Evolutionary conservation across 495 filamentous ascomycete species (phyloP), one percentile per base, ranked within the genome.

Genomic region (Hypoxylon fuscum): DNA sequence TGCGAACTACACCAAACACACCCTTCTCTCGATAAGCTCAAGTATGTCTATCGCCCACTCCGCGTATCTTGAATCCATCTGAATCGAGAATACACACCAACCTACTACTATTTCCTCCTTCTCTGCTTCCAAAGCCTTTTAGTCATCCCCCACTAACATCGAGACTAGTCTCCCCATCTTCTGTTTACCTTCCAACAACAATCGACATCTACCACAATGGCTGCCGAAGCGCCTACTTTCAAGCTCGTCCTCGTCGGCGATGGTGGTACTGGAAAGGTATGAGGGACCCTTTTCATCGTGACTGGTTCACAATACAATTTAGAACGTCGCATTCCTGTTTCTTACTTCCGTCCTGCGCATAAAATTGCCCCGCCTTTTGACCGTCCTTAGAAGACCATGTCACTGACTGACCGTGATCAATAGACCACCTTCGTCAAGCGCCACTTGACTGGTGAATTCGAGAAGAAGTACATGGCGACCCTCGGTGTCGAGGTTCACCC

Each of bases 381-480:
- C 17, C 48, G 21, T 8, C 44, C 54, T 22, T 44, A 18, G 21
- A 67, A 43, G 52, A 64, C 27, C 32, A 53, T 67, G 29, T 37
- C 52, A 62, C 45, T 59, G 41, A 71, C 32, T 35, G 27, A 29
- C 27, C 4, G 15, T 40, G 37, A 40, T 40, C 7, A 38, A 37
- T 76, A 99, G 96, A 99, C 96, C 75, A 99, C 96, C 74, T 99
- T 99, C 85, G 96, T 99, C 83, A 99, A 98, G 88, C 96, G 96
- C 71, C 96, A 99, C 79, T 82, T 98, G 84, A 98, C 96, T 74
- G 96, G 96, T 65, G 96, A 99, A 76, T 99, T 99, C 75, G 96
- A 99, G 86, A 99, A 99, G 89, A 99, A 98, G 83, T 99, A 99
- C 80, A 97, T 99, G 77, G 96, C 96, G 62, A 99, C 96, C 54